Evolutionary conservation across 2,329 filamentous ascomycete species (phyloP).

Genomic region (Emmonsiellopsis sp.): DNA sequence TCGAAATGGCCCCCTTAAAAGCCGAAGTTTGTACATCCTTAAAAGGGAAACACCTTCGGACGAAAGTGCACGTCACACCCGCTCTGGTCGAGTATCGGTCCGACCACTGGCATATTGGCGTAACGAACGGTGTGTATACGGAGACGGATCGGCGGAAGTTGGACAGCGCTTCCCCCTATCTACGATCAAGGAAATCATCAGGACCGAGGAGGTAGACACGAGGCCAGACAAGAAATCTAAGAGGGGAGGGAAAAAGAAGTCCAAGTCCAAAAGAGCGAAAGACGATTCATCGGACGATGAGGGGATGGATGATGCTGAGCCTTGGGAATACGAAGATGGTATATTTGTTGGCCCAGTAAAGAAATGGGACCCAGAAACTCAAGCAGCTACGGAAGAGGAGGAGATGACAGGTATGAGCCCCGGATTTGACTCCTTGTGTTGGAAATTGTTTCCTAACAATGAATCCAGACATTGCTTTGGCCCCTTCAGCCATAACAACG

Average conservation of each 20-base stretch:
- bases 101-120: constrained; percentile 78
- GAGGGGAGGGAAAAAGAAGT: constrained; percentile 29
- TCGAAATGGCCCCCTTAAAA: constrained; percentile 37
- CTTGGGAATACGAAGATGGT: constrained; percentile 35
- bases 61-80: constrained; percentile 52
- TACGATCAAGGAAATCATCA: constrained; percentile 67
- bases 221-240: constrained; percentile 21
- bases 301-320: constrained; percentile 27
- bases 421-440: constrained; percentile 1
- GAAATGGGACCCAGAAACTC: constrained; percentile 33
- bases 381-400: constrained; percentile 29
- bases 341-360: constrained; percentile 36
- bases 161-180: constrained; percentile 55
- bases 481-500: constrained; percentile 48
- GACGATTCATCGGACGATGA: constrained; percentile 34
- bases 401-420: constrained; percentile 29
- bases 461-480: constrained; percentile 50
- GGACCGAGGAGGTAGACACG: constrained; percentile 54
- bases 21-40: constrained; percentile 42
- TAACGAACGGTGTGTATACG: constrained; percentile 68
- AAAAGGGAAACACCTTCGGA: constrained; percentile 45
- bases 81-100: constrained; percentile 70
- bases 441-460: constrained; percentile 14
- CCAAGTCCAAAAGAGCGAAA: constrained; percentile 25
- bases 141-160: constrained; percentile 49